Conservation (phyloP, 495 filamentous ascomycete genomes). For the Collariella sp. region DNA sequence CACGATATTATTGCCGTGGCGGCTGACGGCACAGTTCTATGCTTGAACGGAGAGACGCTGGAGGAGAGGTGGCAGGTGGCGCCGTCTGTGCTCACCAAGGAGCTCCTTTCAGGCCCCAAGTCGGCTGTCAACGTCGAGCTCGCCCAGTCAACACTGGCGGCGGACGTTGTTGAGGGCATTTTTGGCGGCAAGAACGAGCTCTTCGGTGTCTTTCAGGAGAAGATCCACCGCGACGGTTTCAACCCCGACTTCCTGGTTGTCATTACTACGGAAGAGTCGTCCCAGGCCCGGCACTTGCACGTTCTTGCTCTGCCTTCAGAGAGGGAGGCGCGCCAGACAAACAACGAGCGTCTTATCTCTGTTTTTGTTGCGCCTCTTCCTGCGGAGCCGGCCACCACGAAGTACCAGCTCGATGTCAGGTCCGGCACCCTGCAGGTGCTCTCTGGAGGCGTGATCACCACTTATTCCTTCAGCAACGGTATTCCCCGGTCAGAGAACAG, state of each 20-base stretch:
- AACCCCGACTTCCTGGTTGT: slow-evolving; percentile 43
- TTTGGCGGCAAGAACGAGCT: slow-evolving; percentile 34
- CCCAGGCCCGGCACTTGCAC: slow-evolving; percentile 34
- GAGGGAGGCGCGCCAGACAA: slow-evolving; percentile 16
- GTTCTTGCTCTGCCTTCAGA: slow-evolving; percentile 35
- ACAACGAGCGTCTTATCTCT: slow-evolving; percentile 18
- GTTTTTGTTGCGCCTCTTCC: slow-evolving; percentile 25
- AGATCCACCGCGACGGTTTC: slow-evolving; percentile 30
- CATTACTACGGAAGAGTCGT: slow-evolving; percentile 25
- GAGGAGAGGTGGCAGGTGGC: slow-evolving; percentile 33
- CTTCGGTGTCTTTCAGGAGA: slow-evolving; percentile 32
- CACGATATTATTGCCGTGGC: slow-evolving; percentile 33
- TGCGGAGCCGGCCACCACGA: slow-evolving; percentile 8
- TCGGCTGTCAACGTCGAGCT: slow-evolving; percentile 31
- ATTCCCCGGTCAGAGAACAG: slow-evolving; percentile 38
- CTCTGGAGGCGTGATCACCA: slow-evolving; percentile 31
- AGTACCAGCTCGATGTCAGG: slow-evolving; percentile 47
- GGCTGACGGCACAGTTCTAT: slow-evolving; percentile 31
- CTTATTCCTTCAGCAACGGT: slow-evolving; percentile 44
- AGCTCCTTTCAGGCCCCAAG: slow-evolving; percentile 22
- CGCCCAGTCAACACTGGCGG: slow-evolving; percentile 28
- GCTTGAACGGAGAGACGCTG: slow-evolving; percentile 35
- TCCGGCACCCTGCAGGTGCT: slow-evolving; percentile 50
- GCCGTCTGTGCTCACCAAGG: slow-evolving; percentile 29
- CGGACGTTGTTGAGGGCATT: slow-evolving; percentile 38